phyloP scores from a whole-genome alignment of 2,329 filamentous ascomycete species.

The Grosmannia penicillata region DNA sequence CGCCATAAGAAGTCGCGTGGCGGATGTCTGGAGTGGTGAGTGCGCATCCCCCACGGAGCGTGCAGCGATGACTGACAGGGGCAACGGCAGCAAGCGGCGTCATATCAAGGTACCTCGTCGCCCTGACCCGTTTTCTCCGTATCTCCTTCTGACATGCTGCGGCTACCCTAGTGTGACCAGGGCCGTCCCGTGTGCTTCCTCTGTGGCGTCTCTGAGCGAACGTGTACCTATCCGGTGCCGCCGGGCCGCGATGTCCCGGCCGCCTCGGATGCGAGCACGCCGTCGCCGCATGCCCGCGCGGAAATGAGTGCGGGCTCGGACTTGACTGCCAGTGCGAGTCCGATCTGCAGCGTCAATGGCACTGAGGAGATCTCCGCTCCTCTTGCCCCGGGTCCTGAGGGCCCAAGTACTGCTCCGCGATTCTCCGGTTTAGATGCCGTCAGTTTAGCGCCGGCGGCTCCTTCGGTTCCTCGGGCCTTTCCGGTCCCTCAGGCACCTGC shows the following conservation, averaged over 20 bases:
- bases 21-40: slow-evolving; percentile 17
- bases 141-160: background rate
- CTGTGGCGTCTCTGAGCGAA: slow-evolving; percentile 15
- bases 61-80: too few species aligned
- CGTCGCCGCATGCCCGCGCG: background rate
- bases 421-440: too few species aligned
- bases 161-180: slow-evolving; percentile 15
- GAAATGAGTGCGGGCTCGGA: too few species aligned
- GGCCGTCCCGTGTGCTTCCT: slow-evolving; percentile 14
- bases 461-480: too few species aligned
- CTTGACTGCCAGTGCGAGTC: too few species aligned
- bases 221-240: slow-evolving; percentile 13
- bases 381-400: too few species aligned
- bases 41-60: background rate
- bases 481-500: too few species aligned
- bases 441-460: too few species aligned
- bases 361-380: too few species aligned
- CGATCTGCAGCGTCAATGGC: too few species aligned
- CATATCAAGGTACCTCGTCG: slow-evolving; percentile 15
- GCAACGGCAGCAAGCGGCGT: slow-evolving; percentile 17
- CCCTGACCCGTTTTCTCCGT: background rate
- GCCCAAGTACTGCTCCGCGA: too few species aligned
- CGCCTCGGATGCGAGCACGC: background rate
- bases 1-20: slow-evolving; percentile 19
- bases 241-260: background rate